Conservation (phyloP, 768 basidiomycete genomes). For the Crepidotus variabilis region DNA sequence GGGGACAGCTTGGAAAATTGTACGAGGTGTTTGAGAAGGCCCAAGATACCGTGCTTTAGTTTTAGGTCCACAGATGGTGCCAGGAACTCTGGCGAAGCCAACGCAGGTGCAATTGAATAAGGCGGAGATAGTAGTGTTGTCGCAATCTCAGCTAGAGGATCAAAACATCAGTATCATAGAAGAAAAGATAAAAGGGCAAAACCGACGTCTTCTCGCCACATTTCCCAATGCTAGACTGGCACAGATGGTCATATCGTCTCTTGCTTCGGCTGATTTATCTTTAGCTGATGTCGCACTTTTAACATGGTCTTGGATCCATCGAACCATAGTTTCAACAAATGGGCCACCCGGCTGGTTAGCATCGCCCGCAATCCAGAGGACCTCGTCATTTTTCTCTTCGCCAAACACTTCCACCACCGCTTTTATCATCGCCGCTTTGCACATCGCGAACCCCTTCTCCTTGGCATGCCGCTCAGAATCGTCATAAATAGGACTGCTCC, state of each 20-base stretch:
- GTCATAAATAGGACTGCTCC: slow-evolving; percentile 43
- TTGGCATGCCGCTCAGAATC: slow-evolving; percentile 53
- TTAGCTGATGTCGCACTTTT: slow-evolving; percentile 24
- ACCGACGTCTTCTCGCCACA: slow-evolving; percentile 68
- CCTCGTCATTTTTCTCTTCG: slow-evolving; percentile 73
- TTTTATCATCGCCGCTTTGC: slow-evolving; percentile 85
- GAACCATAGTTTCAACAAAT: slow-evolving; percentile 70
- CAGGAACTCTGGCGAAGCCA: slow-evolving; percentile 56
- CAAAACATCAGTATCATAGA: background rate
- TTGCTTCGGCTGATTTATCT: slow-evolving; percentile 23
- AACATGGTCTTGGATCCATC: slow-evolving; percentile 67
- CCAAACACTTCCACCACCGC: slow-evolving; percentile 83
- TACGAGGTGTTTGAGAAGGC: slow-evolving; percentile 83
- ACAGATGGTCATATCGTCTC: slow-evolving; percentile 81
- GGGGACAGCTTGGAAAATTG: slow-evolving; percentile 59
- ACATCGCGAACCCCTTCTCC: slow-evolving; percentile 73
- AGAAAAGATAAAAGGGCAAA: background rate
- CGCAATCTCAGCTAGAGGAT: slow-evolving; percentile 50
- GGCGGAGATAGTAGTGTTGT: slow-evolving; percentile 61
- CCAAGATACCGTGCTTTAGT: slow-evolving; percentile 85
- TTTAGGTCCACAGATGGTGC: slow-evolving; percentile 63
- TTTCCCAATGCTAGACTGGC: slow-evolving; percentile 83
- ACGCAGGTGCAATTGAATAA: slow-evolving; percentile 56
- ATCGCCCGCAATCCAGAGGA: slow-evolving; percentile 70
- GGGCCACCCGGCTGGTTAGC: slow-evolving; percentile 57